Percentiles rank a stretch among this genome's conserved stretches.
phyloP scores from a whole-genome alignment of 1,139 yeast species.

The Zygosaccharomyces sapae region DNA sequence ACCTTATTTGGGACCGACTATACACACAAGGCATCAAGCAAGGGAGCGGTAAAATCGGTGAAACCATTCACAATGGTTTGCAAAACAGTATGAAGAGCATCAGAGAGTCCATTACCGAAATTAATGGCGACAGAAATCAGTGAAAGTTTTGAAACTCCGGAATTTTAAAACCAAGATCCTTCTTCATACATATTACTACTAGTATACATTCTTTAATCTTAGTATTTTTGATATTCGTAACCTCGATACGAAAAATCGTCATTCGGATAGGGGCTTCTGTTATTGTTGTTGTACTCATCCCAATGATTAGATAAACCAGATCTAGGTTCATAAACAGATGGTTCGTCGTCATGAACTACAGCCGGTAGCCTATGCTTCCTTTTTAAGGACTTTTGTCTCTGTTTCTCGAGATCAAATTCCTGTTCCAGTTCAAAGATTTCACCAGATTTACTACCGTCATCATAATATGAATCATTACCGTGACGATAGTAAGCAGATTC shows the following conservation, averaged over 20 bases:
- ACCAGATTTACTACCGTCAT: conserved; percentile 20
- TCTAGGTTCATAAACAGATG: conserved; percentile 10
- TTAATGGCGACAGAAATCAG: conserved; percentile 4
- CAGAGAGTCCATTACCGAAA: conserved; percentile 14
- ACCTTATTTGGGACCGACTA: conserved; percentile 15
- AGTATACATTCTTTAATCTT: not conserved
- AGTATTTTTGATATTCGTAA: conserved; percentile 8
- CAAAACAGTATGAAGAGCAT: conserved; percentile 14
- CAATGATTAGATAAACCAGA: conserved; percentile 10
- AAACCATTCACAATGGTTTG: conserved; percentile 12
- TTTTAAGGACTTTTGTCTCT: conserved; percentile 18
- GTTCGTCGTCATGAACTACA: conserved; percentile 11
- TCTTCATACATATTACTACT: not conserved
- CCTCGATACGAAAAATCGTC: conserved; percentile 12
- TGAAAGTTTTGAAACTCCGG: not conserved
- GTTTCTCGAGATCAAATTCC: conserved; percentile 35
- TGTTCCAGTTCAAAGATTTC: conserved; percentile 32
- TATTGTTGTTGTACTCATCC: conserved; percentile 9
- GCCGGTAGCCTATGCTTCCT: conserved; percentile 9
- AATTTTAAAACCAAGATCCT: too few species aligned
- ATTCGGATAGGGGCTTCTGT: conserved; percentile 15
- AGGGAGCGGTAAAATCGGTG: conserved; percentile 7
- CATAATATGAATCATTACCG: conserved; percentile 20
- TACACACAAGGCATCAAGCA: conserved; percentile 19
- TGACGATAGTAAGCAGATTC: conserved; percentile 25